Evolutionary conservation across 768 basidiomycete genomes (phyloP), one percentile per base, ranked within the genome.

Genomic region (Cyclocybe aegerita): DNA sequence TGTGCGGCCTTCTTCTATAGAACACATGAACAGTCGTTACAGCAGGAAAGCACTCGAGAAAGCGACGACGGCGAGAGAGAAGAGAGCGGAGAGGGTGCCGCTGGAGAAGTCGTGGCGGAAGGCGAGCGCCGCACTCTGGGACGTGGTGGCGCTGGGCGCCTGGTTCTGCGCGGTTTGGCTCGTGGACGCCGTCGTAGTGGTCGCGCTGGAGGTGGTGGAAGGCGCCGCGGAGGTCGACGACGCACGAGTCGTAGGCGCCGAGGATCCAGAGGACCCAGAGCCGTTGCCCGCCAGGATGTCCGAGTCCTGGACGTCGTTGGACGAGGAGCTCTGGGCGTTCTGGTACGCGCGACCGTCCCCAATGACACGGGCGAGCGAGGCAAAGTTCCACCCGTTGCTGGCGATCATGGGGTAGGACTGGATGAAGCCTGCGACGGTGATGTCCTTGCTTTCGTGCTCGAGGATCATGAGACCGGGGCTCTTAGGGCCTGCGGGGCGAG

Each of bases 391-490:
- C 9, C 84, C 85, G 56, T 85, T 83, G 4, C 74, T 58, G 54
- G 73, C 70, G 66, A 93, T 83, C 35, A 80, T 52, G 3, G 86
- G 83, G 64, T 78, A 90, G 7, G 79, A 78, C 37, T 70, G 68
- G 0, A 86, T 82, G 68, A 94, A 95, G 3, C 82, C 81, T 34
- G 72, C 57, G 15, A 92, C 84, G 31, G 85, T 73, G 55, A 71
- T 64, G 38, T 79, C 69, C 31, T 75, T 77, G 16, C 86, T 70
- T 68, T 97, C 94, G 67, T 98, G 95, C 65, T 96, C 88, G 51
- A 97, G 77, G 48, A 91, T 74, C 53, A 92, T 75, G 16, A 95
- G 78, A 32, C 95, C 95, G 2, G 90, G 86, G 8, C 67, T 71
- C 65, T 93, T 92, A 42, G 88, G 70, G 30, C 84, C 88, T 73